Evolutionary conservation across 768 basidiomycete genomes (phyloP).

Genomic region (Suillus weaverae): DNA sequence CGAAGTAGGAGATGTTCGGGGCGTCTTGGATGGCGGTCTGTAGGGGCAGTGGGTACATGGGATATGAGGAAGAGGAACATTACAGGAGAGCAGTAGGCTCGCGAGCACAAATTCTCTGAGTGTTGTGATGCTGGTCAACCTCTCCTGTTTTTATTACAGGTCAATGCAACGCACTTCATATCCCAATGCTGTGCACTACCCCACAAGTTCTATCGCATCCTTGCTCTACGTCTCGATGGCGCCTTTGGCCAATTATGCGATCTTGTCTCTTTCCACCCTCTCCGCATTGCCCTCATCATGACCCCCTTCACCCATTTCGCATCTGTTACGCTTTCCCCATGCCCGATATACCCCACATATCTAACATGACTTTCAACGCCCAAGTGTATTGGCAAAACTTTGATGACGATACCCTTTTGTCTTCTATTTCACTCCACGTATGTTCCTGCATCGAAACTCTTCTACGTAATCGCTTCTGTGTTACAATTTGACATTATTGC

Average conservation of each 20-base stretch:
- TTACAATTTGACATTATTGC: slow-evolving; percentile 3
- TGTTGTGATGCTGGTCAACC: slow-evolving; percentile 30
- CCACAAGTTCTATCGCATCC: slow-evolving; percentile 1
- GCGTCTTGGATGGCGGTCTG: slow-evolving; percentile 84
- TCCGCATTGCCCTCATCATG: slow-evolving; percentile 19
- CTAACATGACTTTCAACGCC: slow-evolving; percentile 3
- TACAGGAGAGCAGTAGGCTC: slow-evolving; percentile 18
- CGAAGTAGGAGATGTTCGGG: slow-evolving; percentile 86
- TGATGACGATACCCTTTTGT: slow-evolving; percentile 5
- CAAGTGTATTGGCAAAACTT: slow-evolving; percentile 4
- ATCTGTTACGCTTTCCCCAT: slow-evolving; percentile 28
- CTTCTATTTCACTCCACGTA: not conserved
- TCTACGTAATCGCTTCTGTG: slow-evolving; percentile 1
- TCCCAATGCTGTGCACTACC: slow-evolving; percentile 2
- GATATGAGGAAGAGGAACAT: slow-evolving; percentile 7
- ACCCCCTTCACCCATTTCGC: slow-evolving; percentile 33
- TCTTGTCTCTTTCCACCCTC: slow-evolving; percentile 5
- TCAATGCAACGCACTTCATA: slow-evolving; percentile 29
- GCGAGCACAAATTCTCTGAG: slow-evolving; percentile 22
- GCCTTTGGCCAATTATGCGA: slow-evolving; percentile 9
- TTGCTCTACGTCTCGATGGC: slow-evolving; percentile 15
- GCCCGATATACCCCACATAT: slow-evolving; percentile 5
- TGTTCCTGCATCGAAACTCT: not conserved
- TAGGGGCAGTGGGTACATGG: slow-evolving; percentile 36
- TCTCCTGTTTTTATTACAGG: slow-evolving; percentile 29